Conservation (phyloP, 2,329 filamentous ascomycete species). For the Teratosphaeria destructans region DNA sequence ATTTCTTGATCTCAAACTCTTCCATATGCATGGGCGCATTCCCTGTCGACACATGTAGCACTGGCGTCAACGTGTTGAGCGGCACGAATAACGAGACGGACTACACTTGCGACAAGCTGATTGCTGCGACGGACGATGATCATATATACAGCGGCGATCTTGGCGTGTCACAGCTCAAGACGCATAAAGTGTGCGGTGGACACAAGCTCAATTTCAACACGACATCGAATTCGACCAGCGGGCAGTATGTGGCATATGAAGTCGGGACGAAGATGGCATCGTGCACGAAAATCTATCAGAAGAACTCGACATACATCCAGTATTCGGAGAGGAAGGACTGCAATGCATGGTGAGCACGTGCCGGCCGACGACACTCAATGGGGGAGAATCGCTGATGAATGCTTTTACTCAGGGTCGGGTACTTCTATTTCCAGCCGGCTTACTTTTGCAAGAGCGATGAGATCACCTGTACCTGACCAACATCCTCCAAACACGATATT, state of each 20-base stretch:
- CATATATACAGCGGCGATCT: background rate
- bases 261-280: background rate
- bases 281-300: background rate
- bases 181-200: background rate
- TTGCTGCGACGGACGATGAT: background rate
- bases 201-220: background rate
- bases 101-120: background rate
- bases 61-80: background rate
- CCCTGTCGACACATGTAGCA: background rate
- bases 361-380: too few species aligned
- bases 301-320: background rate
- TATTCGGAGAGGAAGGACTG: background rate
- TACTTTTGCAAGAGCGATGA: background rate
- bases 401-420: background rate
- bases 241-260: background rate
- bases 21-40: background rate
- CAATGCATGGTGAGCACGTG: background rate
- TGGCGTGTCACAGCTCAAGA: background rate
- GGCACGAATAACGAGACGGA: background rate
- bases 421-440: background rate
- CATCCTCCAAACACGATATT: background rate
- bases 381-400: background rate
- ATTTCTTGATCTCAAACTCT: background rate
- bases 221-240: background rate
- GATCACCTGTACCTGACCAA: background rate